Conservation (phyloP, 139 green algal genomes). For the Chlamydomonas incerta region DNA sequence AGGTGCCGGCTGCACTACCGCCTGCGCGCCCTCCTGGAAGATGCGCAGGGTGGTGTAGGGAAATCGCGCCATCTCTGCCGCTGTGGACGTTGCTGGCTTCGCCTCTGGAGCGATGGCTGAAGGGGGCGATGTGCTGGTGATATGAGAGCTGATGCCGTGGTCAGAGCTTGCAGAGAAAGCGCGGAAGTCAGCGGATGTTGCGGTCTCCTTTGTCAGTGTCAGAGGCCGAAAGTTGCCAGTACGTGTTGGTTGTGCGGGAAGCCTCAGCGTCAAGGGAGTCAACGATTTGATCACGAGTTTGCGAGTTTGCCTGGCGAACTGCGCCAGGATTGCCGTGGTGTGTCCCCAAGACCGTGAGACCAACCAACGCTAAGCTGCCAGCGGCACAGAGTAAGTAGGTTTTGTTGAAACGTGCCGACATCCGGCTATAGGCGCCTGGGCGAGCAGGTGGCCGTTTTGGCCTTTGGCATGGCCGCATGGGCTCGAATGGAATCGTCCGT, state of each 20-base stretch:
- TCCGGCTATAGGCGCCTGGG: no score
- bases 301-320: neutral
- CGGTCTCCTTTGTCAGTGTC: no score
- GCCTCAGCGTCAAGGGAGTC: slow-evolving; percentile 10
- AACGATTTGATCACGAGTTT: slow-evolving; percentile 34
- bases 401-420: no score
- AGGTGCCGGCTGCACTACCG: neutral
- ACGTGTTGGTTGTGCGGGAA: neutral
- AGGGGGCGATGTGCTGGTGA: neutral
- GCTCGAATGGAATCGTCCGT: no score
- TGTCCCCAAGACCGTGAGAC: no score
- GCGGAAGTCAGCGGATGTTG: no score
- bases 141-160: no score
- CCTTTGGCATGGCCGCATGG: no score
- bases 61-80: neutral
- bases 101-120: neutral
- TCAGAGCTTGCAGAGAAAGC: no score
- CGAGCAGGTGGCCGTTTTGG: no score
- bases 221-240: slow-evolving; percentile 1
- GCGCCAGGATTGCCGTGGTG: neutral
- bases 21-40: slow-evolving; percentile 8
- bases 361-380: neutral
- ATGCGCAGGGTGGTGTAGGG: slow-evolving; percentile 30
- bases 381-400: no score
- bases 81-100: neutral